A percentile compares a stretch with the other conserved stretches of the same genome.
Evolutionary conservation across 495 filamentous ascomycete species (phyloP).

Genomic region (Hypoxylon fragiforme): DNA sequence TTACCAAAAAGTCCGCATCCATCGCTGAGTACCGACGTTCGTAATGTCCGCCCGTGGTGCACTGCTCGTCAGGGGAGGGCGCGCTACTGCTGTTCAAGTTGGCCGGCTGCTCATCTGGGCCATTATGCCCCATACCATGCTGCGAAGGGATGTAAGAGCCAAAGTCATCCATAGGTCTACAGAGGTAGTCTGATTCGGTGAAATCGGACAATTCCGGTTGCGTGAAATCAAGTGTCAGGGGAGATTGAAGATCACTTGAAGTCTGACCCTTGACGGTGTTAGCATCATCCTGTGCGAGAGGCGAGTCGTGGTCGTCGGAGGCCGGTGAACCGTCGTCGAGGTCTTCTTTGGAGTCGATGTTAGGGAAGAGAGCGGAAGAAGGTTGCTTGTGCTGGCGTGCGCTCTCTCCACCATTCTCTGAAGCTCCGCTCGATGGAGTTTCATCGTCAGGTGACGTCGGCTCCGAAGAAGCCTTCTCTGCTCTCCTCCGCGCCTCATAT

Average conservation of each 20-base stretch:
- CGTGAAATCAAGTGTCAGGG: constrained; percentile 10
- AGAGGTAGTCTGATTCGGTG: constrained; percentile 3
- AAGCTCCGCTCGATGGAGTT: constrained; percentile 3
- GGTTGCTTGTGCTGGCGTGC: constrained; percentile 40
- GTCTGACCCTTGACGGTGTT: not conserved
- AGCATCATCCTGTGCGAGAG: constrained; percentile 5
- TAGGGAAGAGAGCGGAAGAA: constrained; percentile 43
- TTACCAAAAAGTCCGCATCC: constrained; percentile 16
- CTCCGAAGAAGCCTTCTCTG: constrained; percentile 51
- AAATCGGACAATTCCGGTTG: not conserved
- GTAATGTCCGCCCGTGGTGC: not conserved
- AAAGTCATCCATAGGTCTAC: not conserved
- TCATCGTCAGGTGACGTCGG: constrained; percentile 42
- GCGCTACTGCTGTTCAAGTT: not conserved
- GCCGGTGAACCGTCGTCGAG: constrained; percentile 14
- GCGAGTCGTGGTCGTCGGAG: constrained; percentile 5
- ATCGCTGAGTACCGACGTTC: constrained; percentile 12
- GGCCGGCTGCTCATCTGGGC: not conserved
- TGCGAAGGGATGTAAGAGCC: constrained; percentile 2
- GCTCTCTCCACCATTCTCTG: constrained; percentile 38
- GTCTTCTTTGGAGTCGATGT: constrained; percentile 33
- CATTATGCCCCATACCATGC: not conserved
- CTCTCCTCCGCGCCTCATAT: constrained; percentile 58
- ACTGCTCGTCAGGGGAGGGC: constrained; percentile 19
- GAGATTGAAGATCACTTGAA: constrained; percentile 11